Evolutionary conservation across 129 eudicot genomes (phyloP), one percentile per base, ranked within the genome.

Genomic region (Pittosporum tobira): DNA sequence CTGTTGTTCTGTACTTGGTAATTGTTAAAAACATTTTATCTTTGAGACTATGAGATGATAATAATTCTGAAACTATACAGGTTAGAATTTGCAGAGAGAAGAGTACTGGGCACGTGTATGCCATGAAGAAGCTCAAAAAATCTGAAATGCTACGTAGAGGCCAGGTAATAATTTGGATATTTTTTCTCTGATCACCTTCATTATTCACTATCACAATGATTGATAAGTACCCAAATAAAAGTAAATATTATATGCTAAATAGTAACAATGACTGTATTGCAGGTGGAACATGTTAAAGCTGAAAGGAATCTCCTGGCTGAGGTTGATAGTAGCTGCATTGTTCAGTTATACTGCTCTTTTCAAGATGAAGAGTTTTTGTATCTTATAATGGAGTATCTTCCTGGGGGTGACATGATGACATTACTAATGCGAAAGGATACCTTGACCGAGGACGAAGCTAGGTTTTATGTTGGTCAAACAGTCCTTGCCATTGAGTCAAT

Each of bases 351-450:
- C 56, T 63, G 67, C 57, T 63, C 67, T 3, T 63, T 63, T 34
- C 67, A 63, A 31, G 67, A 63, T 48, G 58, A 63, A 30, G 67
- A 63, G 10, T 63, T 48, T 34, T 63, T 63, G 57, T 63, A 63
- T 63, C 67, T 63, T 61, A 61, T 61, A 42, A 61, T 61, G 66
- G 66, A 61, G 31, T 61, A 61, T 61, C 66, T 61, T 26, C 67
- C 67, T 37, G 67, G 67, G n/a, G 67, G 67, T 29, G 67, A 63
- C 67, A 63, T 63, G 67, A 63, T 63, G 67, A 63, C 67, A 31
- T 63, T 63, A 48, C 48, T 63, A 8, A 63, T 63, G 67, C 57
- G 67, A 37, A 63, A 63, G 57, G 67, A 63, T 48, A 63, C 48
- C 14, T 63, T 63, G 67, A 63, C 67, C 15, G 67, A 63, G 58